Conservation (phyloP, 495 filamentous ascomycete genomes). For the Rostrohypoxylon terebratum region DNA sequence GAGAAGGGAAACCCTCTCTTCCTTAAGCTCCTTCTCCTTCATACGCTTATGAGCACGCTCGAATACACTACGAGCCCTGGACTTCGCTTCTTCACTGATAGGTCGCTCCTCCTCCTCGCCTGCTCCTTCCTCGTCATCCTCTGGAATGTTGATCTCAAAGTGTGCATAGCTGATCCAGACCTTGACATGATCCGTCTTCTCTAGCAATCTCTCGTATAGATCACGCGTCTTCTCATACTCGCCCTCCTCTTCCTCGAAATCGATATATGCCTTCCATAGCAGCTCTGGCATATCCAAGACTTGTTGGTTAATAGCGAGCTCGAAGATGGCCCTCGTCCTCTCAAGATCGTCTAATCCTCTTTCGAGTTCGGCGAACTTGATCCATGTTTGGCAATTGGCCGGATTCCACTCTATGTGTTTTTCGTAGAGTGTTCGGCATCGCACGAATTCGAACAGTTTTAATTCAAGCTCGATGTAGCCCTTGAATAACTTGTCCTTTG, state of each 20-base stretch:
- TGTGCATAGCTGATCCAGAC: conserved; percentile 98
- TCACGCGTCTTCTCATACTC: conserved; percentile 83
- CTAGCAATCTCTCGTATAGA: conserved; percentile 91
- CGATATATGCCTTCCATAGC: conserved; percentile 97
- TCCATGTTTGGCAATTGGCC: conserved; percentile 91
- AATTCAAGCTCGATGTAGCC: conserved; percentile 93
- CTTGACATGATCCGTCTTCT: conserved; percentile 97
- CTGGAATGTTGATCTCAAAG: conserved; percentile 91
- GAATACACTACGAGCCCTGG: conserved; percentile 84
- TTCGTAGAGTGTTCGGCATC: conserved; percentile 91
- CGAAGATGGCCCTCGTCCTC: conserved; percentile 89
- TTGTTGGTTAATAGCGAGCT: conserved; percentile 85
- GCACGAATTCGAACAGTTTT: conserved; percentile 89
- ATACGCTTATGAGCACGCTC: conserved; percentile 86
- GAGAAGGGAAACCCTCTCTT: conserved; percentile 90
- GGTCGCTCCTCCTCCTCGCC: conserved; percentile 71
- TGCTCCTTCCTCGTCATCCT: conserved; percentile 63
- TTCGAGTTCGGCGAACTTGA: conserved; percentile 93
- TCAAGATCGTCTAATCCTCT: conserved; percentile 89
- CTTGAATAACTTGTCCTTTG: conserved; percentile 94
- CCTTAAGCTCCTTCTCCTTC: conserved; percentile 92
- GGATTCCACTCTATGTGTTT: conserved; percentile 94
- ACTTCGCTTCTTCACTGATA: conserved; percentile 85
- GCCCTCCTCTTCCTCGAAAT: conserved; percentile 94
- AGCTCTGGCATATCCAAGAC: conserved; percentile 97